Base-by-base conservation (phyloP, 2,329 filamentous ascomycete genomes). In the Aulographum hederae region DNA sequence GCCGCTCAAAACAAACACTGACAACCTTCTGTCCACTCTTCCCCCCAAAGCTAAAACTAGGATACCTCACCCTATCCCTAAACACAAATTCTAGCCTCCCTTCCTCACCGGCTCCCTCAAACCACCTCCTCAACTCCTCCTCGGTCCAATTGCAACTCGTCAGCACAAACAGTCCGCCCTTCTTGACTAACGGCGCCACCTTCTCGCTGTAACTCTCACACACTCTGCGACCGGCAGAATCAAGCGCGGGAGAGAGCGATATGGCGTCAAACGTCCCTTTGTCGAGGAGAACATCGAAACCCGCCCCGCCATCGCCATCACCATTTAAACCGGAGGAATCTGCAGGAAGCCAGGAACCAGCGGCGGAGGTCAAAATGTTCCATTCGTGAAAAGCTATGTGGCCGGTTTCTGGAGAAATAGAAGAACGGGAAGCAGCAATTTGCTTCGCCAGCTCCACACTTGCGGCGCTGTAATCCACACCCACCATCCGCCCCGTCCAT, bases 61-160 rank as follows among this genome's bases (percentile, higher is more conserved):
- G 78, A 53, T 95, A 95, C 46, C 76, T 69, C 33, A 93, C 73
- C 42, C 69, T 65, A 1, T 69, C 73, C 33, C 69, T 73, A 34
- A 73, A 68, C 37, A 60, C 58, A 42, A 91, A 63, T n/a, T n/a
- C n/a, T n/a, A n/a, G n/a, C n/a, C 31, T 58, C 47, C 8, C 21
- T 33, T 52, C 38, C 4, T 47, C 43, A 30, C 50, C 53, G 3
- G 53, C 20, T 26, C n/a, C n/a, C 23, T 36, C 33, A 25, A 95
- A 89, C 84, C 86, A 95, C 12, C 56, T 57, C 37, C 66, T 61
- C 44, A 98, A 56, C 60, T 98, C 89, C 26, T 73, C 68, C 58
- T 89, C 84, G 1, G 86, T 95, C 89, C 89, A 98, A 56, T 98
- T 98, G 52, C 89, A 98, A 53, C 84, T 94, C 33, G 89, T 95